Percentiles rank a stretch among this genome's conserved stretches.
Conservation (phyloP, 2,329 filamentous ascomycete genomes). For the Lasiodiplodia sp. region DNA sequence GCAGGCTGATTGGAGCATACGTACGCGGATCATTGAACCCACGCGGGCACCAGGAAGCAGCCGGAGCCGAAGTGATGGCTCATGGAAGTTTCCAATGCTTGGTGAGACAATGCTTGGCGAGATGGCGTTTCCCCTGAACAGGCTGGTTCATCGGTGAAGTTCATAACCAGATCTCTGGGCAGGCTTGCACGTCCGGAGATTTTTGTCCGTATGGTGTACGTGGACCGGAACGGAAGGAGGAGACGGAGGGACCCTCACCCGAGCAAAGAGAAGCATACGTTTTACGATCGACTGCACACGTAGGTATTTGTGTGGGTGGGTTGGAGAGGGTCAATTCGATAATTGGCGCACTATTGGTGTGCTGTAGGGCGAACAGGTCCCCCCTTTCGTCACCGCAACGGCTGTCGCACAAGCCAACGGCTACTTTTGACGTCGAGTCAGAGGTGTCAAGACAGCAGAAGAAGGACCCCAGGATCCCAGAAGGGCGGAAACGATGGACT, state of each 20-base stretch:
- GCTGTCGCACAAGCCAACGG: not conserved
- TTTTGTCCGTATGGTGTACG: not conserved
- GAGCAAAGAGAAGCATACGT: not conserved
- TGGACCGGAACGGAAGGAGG: not conserved
- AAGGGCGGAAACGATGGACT: not conserved
- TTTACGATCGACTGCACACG: not conserved
- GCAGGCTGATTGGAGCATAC: not conserved
- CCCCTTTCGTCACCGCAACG: constrained; percentile 21
- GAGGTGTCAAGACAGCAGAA: not conserved
- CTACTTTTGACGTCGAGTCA: not conserved
- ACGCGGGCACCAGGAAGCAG: not conserved
- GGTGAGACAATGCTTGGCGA: not conserved
- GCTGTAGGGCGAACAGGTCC: not conserved
- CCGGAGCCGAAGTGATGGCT: constrained; percentile 2
- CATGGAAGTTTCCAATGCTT: not conserved
- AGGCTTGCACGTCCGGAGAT: not conserved
- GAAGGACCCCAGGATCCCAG: constrained; percentile 7
- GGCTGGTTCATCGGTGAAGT: not conserved
- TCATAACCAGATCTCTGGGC: not conserved
- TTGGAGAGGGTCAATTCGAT: too few species aligned
- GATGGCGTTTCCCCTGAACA: not conserved
- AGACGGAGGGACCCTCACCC: not conserved
- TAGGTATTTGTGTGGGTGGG: not conserved
- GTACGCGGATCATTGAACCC: not conserved
- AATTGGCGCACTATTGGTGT: not conserved